phyloP scores from a whole-genome alignment of 192 early-diverging fungal species.

The Backusella morwellensis region DNA sequence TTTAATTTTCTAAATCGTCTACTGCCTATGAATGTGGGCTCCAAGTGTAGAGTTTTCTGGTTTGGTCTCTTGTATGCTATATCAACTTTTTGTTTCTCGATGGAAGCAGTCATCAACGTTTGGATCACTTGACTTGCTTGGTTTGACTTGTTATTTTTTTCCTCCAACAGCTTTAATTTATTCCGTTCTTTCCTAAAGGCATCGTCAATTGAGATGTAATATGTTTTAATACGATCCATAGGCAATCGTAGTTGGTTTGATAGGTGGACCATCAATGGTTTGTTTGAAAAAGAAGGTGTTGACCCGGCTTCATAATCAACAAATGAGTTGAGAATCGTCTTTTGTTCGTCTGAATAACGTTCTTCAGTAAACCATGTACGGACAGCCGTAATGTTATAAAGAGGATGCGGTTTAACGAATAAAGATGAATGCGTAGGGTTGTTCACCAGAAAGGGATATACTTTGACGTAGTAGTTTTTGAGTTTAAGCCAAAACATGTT shows the following conservation, averaged over 20 bases:
- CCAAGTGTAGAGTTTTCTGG: background rate
- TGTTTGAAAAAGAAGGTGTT: background rate
- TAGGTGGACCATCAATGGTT: background rate
- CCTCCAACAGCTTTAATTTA: background rate
- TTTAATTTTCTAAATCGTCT: constrained; percentile 9
- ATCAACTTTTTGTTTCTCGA: background rate
- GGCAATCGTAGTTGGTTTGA: background rate
- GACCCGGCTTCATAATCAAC: background rate
- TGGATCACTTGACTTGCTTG: background rate
- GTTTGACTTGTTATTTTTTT: background rate
- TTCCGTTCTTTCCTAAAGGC: background rate
- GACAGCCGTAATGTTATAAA: background rate
- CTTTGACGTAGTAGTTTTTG: background rate
- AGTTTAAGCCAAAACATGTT: background rate
- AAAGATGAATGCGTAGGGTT: background rate
- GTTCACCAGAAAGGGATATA: background rate
- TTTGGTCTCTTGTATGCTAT: background rate
- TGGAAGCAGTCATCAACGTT: background rate
- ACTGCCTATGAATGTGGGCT: constrained; percentile 4
- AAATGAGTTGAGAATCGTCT: background rate
- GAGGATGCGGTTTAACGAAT: background rate
- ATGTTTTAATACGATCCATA: background rate
- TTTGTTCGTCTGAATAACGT: background rate
- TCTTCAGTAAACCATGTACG: background rate
- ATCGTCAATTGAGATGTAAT: background rate